Base-by-base conservation (phyloP, 305 asterid genomes). In the Caryopteris hybrid region DNA sequence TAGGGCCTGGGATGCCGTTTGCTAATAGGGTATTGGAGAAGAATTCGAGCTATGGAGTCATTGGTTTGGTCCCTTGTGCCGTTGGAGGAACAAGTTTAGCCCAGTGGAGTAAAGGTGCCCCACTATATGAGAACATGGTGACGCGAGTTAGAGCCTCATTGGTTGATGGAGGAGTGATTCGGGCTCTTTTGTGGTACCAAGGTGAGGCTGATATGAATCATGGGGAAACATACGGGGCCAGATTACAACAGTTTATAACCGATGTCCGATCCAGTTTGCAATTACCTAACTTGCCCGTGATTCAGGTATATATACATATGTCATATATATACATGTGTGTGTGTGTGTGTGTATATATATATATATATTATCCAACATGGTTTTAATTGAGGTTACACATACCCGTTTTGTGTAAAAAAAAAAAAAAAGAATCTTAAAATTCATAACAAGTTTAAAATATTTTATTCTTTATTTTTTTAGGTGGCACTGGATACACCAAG, bases 1-100 rank as follows among this genome's bases (percentile, higher is more conserved):
- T 88, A 0, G 92, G 95, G 36, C 95, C 90, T 3, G 95, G 85
- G 23, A 78, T 88, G 88, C 50, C 87, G 2, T 87, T 83, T 41
- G 78, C 88, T 0, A 73, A 77, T 42, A 46, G 70, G 0, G 48
- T 85, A 1, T 13, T 83, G 62, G 56, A 71, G 14, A 69, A 61
- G 65, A 74, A 71, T n/a, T 23, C 72, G 1, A 70, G 67, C 13
- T 33, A 80, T 10, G 85, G 78, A 10, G 75, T 58, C 45, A 78
- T 87, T 1, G 84, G 91, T 1, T 41, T 83, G 55, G 90, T 85
- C 12, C 95, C 95, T 1, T 84, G 90, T 46, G 92, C 92, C n/a
- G 14, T 83, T 3, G 88, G 92, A 2, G 86, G 83, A 12, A 88
- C 88, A 0, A 66, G 36, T 27, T 61, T 85, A 29, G 59, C 5